Evolutionary conservation across 2,329 filamentous ascomycete species (phyloP), one percentile per base, ranked within the genome.

Genomic region (Thielaviopsis cerberus): DNA sequence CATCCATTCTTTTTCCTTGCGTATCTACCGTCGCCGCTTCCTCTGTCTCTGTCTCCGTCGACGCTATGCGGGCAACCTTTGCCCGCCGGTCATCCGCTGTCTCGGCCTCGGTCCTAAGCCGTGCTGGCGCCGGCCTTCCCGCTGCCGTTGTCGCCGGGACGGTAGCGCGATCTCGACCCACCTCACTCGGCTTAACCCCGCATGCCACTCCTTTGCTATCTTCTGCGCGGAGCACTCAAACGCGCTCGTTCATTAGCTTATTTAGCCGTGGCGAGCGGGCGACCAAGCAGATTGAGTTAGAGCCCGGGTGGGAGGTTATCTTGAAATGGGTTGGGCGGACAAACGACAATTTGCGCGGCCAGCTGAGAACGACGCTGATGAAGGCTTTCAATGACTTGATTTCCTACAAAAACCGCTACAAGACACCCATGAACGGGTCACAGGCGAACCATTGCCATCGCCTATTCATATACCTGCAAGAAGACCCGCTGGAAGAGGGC

Each of bases 231-330:
- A 22, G 27, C 23, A 13, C 51, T 8, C 59, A 61, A 48, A 37
- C 25, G 26, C 53, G 53, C 10, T 26, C 27, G 20, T 56, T 55
- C 22, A 54, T 61, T n/a, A 54, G 48, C 30, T 54, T 58, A 13
- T 53, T 58, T 15, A 53, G 51, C 23, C 52, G 53, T 25, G 37
- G 23, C 22, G 23, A 25, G 5, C 41, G 20, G 17, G 25, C 53
- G 13, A 26, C 56, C 3, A 53, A 57, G 25, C 45, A 30, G 13
- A 50, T 59, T 55, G 76, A 82, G 64, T 72, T 82, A 61, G 85
- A 82, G 65, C 85, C 80, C 0, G 89, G 88, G 57, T 79, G 89
- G 65, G 80, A 81, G 62, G 78, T 77, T 17, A 79, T 95, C 71
- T 77, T 86, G 64, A 78, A 86, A 60, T 78, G 88, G 67, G 73